A percentile compares a stretch with the other conserved stretches of the same genome.
Evolutionary conservation across 345 rosid species (phyloP).

Genomic region (Boechera retrofracta): DNA sequence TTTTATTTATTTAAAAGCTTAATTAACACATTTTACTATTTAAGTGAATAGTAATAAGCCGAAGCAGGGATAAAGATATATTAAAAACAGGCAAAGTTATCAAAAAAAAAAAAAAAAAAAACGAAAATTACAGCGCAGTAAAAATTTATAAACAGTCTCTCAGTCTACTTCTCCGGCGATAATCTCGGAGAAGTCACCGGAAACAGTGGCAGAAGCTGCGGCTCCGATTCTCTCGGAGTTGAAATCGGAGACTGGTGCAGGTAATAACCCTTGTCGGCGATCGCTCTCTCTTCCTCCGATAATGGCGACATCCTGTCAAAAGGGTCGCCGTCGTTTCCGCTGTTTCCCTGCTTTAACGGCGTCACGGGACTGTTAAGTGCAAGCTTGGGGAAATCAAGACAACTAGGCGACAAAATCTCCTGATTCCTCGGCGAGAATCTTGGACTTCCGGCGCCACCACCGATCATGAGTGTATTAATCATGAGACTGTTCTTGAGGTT

Average conservation of each 20-base stretch:
- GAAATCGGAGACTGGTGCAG: slow-evolving; percentile 90
- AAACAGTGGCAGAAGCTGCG: slow-evolving; percentile 84
- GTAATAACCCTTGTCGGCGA: slow-evolving; percentile 88
- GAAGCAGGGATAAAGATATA: background rate
- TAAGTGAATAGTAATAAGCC: slow-evolving; percentile 13
- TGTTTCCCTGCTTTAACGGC: slow-evolving; percentile 51
- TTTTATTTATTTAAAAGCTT: slow-evolving; percentile 7
- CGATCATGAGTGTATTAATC: slow-evolving; percentile 73
- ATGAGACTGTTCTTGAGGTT: slow-evolving; percentile 81
- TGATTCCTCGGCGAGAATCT: slow-evolving; percentile 70
- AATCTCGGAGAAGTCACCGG: slow-evolving; percentile 86
- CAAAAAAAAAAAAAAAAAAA: background rate
- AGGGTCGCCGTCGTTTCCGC: slow-evolving; percentile 57
- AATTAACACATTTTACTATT: background rate
- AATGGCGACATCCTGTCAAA: slow-evolving; percentile 68
- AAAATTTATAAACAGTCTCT: slow-evolving; percentile 15
- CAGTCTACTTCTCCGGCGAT: slow-evolving; percentile 43
- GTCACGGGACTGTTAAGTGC: slow-evolving; percentile 95
- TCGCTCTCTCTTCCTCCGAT: slow-evolving; percentile 87
- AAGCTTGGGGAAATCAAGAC: slow-evolving; percentile 91
- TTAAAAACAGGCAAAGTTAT: slow-evolving; percentile 18
- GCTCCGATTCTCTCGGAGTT: slow-evolving; percentile 91
- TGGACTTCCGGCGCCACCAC: slow-evolving; percentile 45
- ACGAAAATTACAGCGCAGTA: slow-evolving; percentile 34
- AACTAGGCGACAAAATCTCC: slow-evolving; percentile 89